A percentile compares a stretch with the other conserved stretches of the same genome.
Conservation (phyloP, 2,329 filamentous ascomycete species). For the Albifimbria verrucaria region DNA sequence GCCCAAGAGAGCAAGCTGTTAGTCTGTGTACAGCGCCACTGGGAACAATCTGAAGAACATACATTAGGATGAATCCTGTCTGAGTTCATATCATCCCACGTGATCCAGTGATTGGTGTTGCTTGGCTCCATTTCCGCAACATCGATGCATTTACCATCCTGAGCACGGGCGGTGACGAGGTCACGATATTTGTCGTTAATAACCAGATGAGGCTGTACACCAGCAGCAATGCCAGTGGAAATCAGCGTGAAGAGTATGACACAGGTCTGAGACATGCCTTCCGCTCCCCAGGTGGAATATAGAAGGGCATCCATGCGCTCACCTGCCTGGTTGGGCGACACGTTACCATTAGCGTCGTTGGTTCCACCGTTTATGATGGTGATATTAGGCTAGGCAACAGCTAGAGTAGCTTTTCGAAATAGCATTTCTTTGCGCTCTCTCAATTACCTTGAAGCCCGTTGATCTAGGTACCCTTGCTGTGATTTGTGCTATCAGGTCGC, state of each 20-base stretch:
- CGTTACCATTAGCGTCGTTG: conserved; percentile 12
- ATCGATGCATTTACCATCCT: neutral
- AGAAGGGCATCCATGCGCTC: conserved; percentile 10
- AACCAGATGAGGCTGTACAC: neutral
- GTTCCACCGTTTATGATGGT: conserved; percentile 20
- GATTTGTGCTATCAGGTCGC: neutral
- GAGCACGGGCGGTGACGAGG: neutral
- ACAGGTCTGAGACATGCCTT: neutral
- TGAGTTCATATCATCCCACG: neutral
- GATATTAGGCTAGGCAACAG: no score
- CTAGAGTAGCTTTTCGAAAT: no score
- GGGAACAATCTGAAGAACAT: neutral
- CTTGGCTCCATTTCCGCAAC: neutral
- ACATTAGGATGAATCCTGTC: neutral
- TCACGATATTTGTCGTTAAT: neutral
- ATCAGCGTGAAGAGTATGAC: neutral
- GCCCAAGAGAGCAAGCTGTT: neutral
- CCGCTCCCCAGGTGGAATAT: neutral
- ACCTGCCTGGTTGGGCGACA: conserved; percentile 5
- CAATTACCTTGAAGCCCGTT: conserved; percentile 3
- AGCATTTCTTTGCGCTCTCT: no score
- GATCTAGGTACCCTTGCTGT: neutral
- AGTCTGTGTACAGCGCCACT: neutral
- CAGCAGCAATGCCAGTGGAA: neutral
- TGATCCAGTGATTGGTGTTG: neutral